Evolutionary conservation across 2,329 filamentous ascomycete genomes (phyloP), one percentile per base, ranked within the genome.

Genomic region (Fusarium sp.): DNA sequence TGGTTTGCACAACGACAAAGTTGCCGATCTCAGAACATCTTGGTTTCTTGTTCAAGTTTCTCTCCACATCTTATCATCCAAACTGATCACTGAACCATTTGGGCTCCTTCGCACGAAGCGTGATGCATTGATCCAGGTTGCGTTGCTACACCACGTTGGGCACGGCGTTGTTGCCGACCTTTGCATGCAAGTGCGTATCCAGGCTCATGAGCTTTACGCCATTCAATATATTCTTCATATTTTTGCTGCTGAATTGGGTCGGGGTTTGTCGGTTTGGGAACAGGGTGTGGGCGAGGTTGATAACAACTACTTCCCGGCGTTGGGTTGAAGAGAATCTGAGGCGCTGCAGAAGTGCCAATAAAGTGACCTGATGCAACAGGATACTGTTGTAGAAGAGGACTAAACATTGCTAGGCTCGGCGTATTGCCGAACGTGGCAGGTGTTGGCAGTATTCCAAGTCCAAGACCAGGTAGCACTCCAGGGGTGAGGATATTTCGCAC

Each of bases 201-300:
- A 10, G 85, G 85, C 70, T 86, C 83, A 51, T 83, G 82, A 27
- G 83, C 83, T 69, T 86, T 86, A 62, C 84, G 82, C 82, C 82
- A 85, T 74, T 86, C 85, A 38, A 86, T 82, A 70, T 82, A 86
- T 39, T 80, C 83, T 76, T 86, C 85, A 73, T 86, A 86, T 64
- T 80, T 79, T 65, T 84, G 83, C 74, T 86, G 85, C 31, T 80
- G 80, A 48, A 74, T 63, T 18, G 85, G 76, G 65, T 86, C 78
- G 49, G 83, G 84, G 35, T 77, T 73, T 8, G 79, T 80, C 15
- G 85, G 85, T 72, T 86, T 86, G 8, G 78, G 79, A 42, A 80
- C 81, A 16, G 77, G 78, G 10, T 58, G 66, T 27, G 64, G 72
- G 4, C 41, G 56, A 21, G 62, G 21, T 38, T 58, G 33, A 10